Percentiles rank a stretch among this genome's conserved stretches.
phyloP scores from a whole-genome alignment of 352 stramenopile genomes.

The Pythium periplocum region DNA sequence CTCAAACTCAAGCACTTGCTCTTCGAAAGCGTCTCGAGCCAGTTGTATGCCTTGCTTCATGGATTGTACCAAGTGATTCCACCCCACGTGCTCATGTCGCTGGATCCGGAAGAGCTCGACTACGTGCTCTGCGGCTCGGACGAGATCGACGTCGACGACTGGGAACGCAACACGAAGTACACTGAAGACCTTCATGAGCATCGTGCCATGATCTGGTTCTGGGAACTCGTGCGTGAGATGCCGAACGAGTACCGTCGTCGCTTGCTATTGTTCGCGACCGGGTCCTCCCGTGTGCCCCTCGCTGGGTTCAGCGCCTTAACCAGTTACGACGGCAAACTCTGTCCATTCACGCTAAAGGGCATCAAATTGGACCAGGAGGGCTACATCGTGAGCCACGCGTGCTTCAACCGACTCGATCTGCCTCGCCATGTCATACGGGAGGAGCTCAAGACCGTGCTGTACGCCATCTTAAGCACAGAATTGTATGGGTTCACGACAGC shows the following conservation, averaged over 20 bases:
- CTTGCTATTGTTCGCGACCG: slow-evolving; percentile 79
- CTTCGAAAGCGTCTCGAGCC: slow-evolving; percentile 48
- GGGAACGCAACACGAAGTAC: slow-evolving; percentile 82
- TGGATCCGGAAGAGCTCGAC: slow-evolving; percentile 97
- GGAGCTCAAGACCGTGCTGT: slow-evolving; percentile 54
- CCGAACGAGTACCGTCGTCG: slow-evolving; percentile 67
- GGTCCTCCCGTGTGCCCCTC: slow-evolving; percentile 69
- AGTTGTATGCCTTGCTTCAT: slow-evolving; percentile 70
- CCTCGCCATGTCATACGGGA: slow-evolving; percentile 87
- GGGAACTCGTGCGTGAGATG: slow-evolving; percentile 92
- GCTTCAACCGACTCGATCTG: slow-evolving; percentile 89
- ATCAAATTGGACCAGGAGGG: slow-evolving; percentile 22
- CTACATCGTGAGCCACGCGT: slow-evolving; percentile 43
- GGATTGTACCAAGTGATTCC: slow-evolving; percentile 97
- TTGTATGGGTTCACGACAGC: slow-evolving; percentile 61
- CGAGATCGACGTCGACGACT: slow-evolving; percentile 95
- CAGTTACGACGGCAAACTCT: slow-evolving; percentile 76
- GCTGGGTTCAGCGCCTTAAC: slow-evolving; percentile 67
- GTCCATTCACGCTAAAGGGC: slow-evolving; percentile 68
- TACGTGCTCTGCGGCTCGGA: slow-evolving; percentile 95
- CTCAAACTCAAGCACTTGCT: slow-evolving; percentile 62
- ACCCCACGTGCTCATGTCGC: slow-evolving; percentile 90
- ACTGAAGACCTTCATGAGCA: slow-evolving; percentile 39
- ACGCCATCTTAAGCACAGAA: slow-evolving; percentile 40
- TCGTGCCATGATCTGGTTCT: slow-evolving; percentile 86